Evolutionary conservation across 257 asterid genomes (phyloP), one percentile per base, ranked within the genome.

Genomic region (Solanum okadae): DNA sequence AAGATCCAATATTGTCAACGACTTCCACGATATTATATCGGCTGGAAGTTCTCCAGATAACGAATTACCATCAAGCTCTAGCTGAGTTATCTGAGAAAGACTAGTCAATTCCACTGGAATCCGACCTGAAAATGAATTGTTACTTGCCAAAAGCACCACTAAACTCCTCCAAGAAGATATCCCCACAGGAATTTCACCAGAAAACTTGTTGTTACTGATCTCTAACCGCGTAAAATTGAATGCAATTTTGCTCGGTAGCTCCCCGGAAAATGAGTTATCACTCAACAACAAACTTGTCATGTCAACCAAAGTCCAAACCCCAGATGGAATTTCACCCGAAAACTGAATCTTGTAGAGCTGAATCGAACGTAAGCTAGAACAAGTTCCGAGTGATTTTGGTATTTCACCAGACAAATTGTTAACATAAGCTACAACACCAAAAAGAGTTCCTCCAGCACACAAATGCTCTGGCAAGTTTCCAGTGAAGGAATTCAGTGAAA

Each of bases 391-490:
- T 8, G 98, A 92, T 71, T 91, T 90, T 2, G 99, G 98, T 68
- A 97, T 92, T 73, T 67, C 92, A 27, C 99, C 99, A 8, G 93
- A 87, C 27, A 96, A 65, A 82, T 91, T 89, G 92, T 96, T 97
- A 90, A 88, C 88, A 86, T 89, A 95, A 59, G 95, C 98, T 31
- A 93, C 93, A 71, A 93, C 78, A 6, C 98, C 98, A 33, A 84
- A 16, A 42, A 97, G 87, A 87, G 91, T 88, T 29, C 91, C 89
- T 6, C 97, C 92, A 18, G 97, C 91, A 83, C 99, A 97, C 38
- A 97, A 77, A 87, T 94, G 92, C 22, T 90, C 95, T 49, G 99
- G 99, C 75, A 97, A 49, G 44, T 25, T 91, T 40, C 98, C 99
- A 10, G 84, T 92, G 94, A 97, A 94, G 6, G 70, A 91, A 73